Evolutionary conservation across 768 basidiomycete species (phyloP).

Genomic region (Leccinellum albellum): DNA sequence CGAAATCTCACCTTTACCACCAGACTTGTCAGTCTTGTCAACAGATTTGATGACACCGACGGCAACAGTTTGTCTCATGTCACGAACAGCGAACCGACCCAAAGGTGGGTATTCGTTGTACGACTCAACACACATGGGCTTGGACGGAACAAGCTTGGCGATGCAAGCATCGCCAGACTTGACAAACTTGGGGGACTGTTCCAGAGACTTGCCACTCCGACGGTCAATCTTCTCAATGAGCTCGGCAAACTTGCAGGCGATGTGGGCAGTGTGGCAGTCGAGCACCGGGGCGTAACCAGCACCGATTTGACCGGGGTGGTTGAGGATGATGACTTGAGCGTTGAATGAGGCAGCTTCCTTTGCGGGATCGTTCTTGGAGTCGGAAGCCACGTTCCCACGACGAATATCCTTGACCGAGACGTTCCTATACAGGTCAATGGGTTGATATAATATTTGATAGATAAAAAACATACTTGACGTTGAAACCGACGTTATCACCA

Average conservation of each 20-base stretch:
- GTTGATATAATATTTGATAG: not conserved
- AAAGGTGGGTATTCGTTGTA: conserved; percentile 99
- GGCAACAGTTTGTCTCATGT: conserved; percentile 99
- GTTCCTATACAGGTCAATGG: conserved; percentile 60
- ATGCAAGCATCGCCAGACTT: conserved; percentile 99
- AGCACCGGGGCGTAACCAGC: conserved; percentile 98
- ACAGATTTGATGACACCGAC: conserved; percentile 99
- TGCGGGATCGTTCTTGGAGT: conserved; percentile 99
- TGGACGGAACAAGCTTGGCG: conserved; percentile 92
- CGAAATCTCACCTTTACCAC: conserved; percentile 70
- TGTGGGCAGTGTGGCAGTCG: conserved; percentile 99
- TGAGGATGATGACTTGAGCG: conserved; percentile 99
- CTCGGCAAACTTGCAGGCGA: conserved; percentile 99
- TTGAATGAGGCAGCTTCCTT: conserved; percentile 99
- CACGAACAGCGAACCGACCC: conserved; percentile 98
- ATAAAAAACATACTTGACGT: conserved; percentile 75
- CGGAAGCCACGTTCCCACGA: conserved; percentile 98
- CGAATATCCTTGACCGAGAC: conserved; percentile 99
- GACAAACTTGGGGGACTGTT: conserved; percentile 91
- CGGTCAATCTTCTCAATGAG: conserved; percentile 99
- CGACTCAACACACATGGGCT: conserved; percentile 93
- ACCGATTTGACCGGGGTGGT: conserved; percentile 99
- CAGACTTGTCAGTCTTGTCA: conserved; percentile 87
- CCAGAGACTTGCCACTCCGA: conserved; percentile 92
- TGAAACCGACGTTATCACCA: conserved; percentile 99